Evolutionary conservation across 139 green algal genomes (phyloP).

Genomic region (Pseudopediastrum boryanum): DNA sequence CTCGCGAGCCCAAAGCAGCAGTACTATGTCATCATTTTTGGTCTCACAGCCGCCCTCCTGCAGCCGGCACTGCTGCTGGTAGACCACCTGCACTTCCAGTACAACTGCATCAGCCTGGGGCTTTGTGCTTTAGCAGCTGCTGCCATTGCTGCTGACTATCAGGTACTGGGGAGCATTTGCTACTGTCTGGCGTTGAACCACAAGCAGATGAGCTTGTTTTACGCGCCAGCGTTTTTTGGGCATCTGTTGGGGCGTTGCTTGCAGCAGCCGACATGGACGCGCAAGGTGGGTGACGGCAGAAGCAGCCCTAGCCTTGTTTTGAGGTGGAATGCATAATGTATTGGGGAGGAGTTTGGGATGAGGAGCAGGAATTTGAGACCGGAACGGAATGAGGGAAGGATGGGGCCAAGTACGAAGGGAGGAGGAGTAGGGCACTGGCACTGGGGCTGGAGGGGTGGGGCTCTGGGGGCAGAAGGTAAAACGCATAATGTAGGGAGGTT

Average conservation of each 20-base stretch:
- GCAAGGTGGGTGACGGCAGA: slow-evolving; percentile 43
- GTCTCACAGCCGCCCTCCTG: slow-evolving; percentile 69
- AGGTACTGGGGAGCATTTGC: slow-evolving; percentile 62
- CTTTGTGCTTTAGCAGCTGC: slow-evolving; percentile 69
- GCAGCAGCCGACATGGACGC: slow-evolving; percentile 26
- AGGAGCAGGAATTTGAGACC: no score
- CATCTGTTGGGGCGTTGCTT: slow-evolving; percentile 91
- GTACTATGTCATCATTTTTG: slow-evolving; percentile 29
- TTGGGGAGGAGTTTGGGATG: no score
- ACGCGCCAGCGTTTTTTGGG: slow-evolving; percentile 94
- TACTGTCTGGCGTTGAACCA: slow-evolving; percentile 90
- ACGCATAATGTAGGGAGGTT: no score
- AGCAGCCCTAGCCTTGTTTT: no score
- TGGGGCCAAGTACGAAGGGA: no score
- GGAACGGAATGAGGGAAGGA: no score
- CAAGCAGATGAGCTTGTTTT: slow-evolving; percentile 98
- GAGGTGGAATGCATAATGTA: no score
- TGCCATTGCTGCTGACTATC: slow-evolving; percentile 27
- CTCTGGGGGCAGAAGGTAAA: no score
- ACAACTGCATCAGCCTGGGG: slow-evolving; percentile 92
- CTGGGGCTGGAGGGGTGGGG: no score
- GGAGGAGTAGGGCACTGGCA: no score
- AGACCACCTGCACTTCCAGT: slow-evolving; percentile 99
- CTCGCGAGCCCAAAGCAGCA: neutral
- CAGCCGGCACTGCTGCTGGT: slow-evolving; percentile 88